Percentiles rank a stretch among this genome's conserved stretches.
Conservation (phyloP, 1,139 yeast species). For the Suhomyces wounanorum region DNA sequence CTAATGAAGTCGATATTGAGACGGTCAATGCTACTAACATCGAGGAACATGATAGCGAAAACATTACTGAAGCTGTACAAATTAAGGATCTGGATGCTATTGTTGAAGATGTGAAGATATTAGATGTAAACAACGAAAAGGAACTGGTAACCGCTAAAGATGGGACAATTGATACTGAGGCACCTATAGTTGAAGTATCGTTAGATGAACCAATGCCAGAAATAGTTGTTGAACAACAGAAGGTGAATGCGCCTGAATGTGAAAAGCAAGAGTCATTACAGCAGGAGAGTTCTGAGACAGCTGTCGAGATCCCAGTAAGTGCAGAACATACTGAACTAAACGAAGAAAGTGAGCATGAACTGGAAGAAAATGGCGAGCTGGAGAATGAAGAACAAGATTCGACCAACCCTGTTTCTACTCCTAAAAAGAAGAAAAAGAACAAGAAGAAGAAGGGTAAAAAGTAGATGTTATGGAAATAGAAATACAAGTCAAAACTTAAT, state of each 20-base stretch:
- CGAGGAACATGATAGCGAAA: background rate
- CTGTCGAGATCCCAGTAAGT: slow-evolving; percentile 5
- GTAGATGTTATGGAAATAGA: slow-evolving; percentile 6
- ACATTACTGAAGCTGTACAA: background rate
- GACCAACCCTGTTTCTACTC: background rate
- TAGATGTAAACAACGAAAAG: background rate
- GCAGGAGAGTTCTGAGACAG: background rate
- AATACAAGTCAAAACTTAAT: background rate
- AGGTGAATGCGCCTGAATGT: background rate
- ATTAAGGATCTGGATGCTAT: background rate
- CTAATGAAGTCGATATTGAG: background rate
- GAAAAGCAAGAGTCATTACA: background rate
- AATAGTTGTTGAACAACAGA: background rate
- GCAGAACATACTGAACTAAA: background rate
- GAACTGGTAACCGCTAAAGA: background rate
- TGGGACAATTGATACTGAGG: background rate
- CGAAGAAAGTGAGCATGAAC: slow-evolving; percentile 2
- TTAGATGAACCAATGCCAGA: background rate
- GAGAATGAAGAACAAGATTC: slow-evolving; percentile 8
- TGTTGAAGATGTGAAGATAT: background rate
- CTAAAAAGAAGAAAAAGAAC: slow-evolving; percentile 24
- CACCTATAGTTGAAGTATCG: background rate
- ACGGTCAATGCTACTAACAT: background rate
- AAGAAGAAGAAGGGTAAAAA: slow-evolving; percentile 16
- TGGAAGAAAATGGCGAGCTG: background rate